Percentiles rank a stretch among this genome's conserved stretches.
These are phyloP conservation scores for Echites panduratus DNA, from an alignment of 257 asterid species.

Conservation along the genomic window DNA sequence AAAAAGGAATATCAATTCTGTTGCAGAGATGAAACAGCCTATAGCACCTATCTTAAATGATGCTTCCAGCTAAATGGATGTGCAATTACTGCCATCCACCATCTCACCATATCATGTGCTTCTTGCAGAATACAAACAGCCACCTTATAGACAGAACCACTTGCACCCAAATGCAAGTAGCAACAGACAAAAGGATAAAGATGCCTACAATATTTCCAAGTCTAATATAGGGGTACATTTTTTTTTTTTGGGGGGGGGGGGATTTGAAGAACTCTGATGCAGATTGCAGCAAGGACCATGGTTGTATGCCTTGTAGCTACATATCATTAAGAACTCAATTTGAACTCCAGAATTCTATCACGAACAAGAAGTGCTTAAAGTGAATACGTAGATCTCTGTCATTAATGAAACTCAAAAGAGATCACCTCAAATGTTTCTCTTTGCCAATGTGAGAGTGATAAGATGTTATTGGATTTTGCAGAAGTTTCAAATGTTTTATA, in stretches of 20 bases:
- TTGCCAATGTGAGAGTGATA: neutral
- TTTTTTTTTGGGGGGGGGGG: no score
- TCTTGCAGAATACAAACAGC: neutral
- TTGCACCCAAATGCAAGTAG: neutral
- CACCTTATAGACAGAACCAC: neutral
- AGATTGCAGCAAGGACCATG: neutral
- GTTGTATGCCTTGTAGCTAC: neutral
- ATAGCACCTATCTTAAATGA: neutral
- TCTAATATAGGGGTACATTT: neutral
- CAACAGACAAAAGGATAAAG: neutral
- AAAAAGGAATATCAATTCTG: neutral
- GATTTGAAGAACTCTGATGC: neutral
- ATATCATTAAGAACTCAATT: neutral
- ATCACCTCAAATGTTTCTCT: neutral
- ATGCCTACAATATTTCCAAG: neutral
- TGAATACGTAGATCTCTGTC: neutral
- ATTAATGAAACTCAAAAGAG: neutral
- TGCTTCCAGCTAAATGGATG: neutral
- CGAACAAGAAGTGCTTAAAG: neutral
- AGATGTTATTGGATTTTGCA: neutral
- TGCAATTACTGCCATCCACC: neutral
- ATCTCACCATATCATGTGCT: neutral
- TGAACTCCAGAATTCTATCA: neutral
- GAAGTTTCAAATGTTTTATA: neutral
- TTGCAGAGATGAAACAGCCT: neutral